A percentile compares a stretch with the other conserved stretches of the same genome.
Conservation (phyloP, 306 rosid species). For the Pyrus communis region DNA sequence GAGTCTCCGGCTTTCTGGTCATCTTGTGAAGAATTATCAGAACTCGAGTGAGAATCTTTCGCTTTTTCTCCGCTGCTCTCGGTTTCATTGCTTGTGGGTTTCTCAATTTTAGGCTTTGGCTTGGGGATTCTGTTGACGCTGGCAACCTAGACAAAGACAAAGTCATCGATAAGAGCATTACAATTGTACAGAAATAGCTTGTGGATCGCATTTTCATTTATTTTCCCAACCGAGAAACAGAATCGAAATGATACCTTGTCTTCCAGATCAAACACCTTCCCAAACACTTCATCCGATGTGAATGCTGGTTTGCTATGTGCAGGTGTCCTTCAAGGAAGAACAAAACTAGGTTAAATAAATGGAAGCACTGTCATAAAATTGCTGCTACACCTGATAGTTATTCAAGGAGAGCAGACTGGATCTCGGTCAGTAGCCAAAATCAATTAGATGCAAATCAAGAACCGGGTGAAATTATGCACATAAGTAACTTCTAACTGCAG, state of each 20-base stretch:
- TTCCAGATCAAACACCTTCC: constrained; percentile 56
- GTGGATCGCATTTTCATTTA: neutral
- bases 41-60: constrained; percentile 30
- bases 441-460: neutral
- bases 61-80: constrained; percentile 36
- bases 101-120: constrained; percentile 83
- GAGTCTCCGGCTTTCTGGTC: constrained; percentile 29
- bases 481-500: neutral
- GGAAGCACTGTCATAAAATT: neutral
- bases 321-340: constrained; percentile 42
- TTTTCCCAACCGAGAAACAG: neutral
- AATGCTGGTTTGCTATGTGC: constrained; percentile 61
- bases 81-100: constrained; percentile 50
- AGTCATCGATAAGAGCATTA: constrained; percentile 3
- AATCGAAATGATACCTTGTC: constrained; percentile 52
- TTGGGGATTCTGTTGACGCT: constrained; percentile 68
- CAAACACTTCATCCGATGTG: constrained; percentile 73
- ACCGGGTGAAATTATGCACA: neutral
- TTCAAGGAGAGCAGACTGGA: neutral
- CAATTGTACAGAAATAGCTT: neutral
- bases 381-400: neutral
- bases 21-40: constrained; percentile 33
- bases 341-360: constrained; percentile 1
- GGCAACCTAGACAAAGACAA: constrained; percentile 38
- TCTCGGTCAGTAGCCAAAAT: neutral